Base-by-base conservation (phyloP, 495 filamentous ascomycete genomes). In the Lasiosphaeris hirsuta region DNA sequence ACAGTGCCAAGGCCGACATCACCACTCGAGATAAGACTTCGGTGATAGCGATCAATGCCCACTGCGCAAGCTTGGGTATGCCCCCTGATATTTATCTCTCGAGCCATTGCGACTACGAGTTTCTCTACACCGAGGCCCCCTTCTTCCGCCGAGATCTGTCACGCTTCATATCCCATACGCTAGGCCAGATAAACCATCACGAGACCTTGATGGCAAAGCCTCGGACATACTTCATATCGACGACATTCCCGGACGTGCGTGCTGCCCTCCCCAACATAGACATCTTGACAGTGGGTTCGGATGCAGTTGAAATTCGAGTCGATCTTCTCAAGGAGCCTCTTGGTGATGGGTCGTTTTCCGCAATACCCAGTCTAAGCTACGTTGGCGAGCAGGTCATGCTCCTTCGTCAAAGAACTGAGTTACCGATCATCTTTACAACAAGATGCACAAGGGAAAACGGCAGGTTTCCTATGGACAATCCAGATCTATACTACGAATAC, bases 401-500 rank as follows among this genome's bases (percentile, higher is more conserved):
- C 2, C 68, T 94, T 38, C 81, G 89, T 17, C 89, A 92, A 68
- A 84, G 89, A 60, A 92, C 89, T 1, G 89, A 92, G 60, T 71
- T 94, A 53, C 90, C 90, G 8, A 92, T 94, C 64, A 92, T 94
- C 37, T 90, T 90, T 69, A 94, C 90, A 1, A 90, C 87, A 3
- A 80, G 90, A 39, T 92, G 88, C 68, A 90, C 82, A 11, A 80
- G 78, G 10, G 89, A 94, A 66, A 91, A 91, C 66, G 90, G 89
- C 17, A 81, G 84, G 14, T 94, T 92, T 57, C 89, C 90, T 1
- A 90, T 90, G 85, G 86, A 89, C 42, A 81, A 91, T 59, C 88
- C 88, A 13, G 70, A 74, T 7, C 60, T 92, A 39, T 92, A 86
- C 69, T 89, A 86, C 70, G 79, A 85, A 50, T 92, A 92, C 66